A percentile compares a stretch with the other conserved stretches of the same genome.
These are phyloP conservation scores for Termitomyces sp. DNA, from an alignment of 768 basidiomycete genomes.

Conservation along the genomic window DNA sequence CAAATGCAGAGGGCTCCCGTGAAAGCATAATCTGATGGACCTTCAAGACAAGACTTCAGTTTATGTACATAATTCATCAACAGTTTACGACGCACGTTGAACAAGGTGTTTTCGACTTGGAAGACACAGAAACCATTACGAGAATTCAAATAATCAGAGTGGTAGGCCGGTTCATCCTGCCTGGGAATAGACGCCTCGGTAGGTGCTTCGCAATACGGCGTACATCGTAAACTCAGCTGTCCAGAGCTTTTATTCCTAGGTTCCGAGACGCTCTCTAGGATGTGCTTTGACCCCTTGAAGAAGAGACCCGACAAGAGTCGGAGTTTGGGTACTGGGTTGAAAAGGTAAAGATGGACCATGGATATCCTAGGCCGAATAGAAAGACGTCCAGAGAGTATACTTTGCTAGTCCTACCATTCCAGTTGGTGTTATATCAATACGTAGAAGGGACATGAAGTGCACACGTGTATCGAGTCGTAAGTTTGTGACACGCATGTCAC, in stretches of 20 bases:
- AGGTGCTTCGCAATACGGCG: constrained; percentile 5
- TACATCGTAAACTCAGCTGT: constrained; percentile 12
- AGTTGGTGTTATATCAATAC: constrained; percentile 14
- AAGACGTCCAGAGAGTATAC: constrained; percentile 12
- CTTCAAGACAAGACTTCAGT: constrained; percentile 17
- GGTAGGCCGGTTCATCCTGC: constrained; percentile 17
- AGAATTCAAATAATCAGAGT: constrained; percentile 27
- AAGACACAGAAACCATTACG: constrained; percentile 55
- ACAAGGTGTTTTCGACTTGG: constrained; percentile 52
- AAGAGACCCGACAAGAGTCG: constrained; percentile 25
- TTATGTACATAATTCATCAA: background rate
- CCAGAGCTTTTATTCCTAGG: constrained; percentile 5
- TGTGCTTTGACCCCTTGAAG: constrained; percentile 26
- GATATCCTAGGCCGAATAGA: constrained; percentile 7
- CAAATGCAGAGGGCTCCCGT: constrained; percentile 36
- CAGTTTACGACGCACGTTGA: constrained; percentile 43
- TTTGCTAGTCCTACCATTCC: constrained; percentile 4
- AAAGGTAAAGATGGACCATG: constrained; percentile 33
- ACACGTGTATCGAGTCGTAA: constrained; percentile 25
- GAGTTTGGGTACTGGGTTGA: constrained; percentile 31
- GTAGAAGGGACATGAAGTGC: constrained; percentile 30
- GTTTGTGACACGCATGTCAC: constrained; percentile 4
- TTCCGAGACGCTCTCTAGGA: constrained; percentile 14
- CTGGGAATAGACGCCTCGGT: background rate
- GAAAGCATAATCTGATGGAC: constrained; percentile 38